Evolutionary conservation across 192 early-diverging fungal genomes (phyloP), one percentile per base, ranked within the genome.

Genomic region (Coemansia sp.): DNA sequence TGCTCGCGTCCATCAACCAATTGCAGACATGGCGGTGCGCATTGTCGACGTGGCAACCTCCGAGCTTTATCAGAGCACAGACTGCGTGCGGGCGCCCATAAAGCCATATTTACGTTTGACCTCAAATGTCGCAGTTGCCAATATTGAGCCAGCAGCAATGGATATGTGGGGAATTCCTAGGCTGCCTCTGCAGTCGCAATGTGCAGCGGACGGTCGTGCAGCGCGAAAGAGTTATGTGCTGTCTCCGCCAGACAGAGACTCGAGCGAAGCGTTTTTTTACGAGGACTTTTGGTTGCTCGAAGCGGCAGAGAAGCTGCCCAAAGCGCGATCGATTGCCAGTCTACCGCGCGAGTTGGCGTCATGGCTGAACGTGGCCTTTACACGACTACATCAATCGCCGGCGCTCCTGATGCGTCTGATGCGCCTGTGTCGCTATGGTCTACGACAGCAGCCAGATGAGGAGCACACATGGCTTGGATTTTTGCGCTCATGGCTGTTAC

Each of bases 181-280:
- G 14, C n/a, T 20, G 17, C 26, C 20, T 20, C 55, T 34, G 22
- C 46, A 20, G 40, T 19, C 38, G 21, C 31, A 14, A 19, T 47
- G n/a, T 46, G 38, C 37, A 59, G 5, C 21, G 28, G 22, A 17
- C 9, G 3, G 10, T 10, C 36, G 6, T 34, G 7, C 52, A 12
- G 2, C 52, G 10, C 22, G 23, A 14, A 53, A 42, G 21, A 57
- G 55, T 25, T 40, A 69, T 26, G 67, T 73, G 15, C 67, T 79
- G 3, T 66, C 67, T 3, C 76, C 76, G 20, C 64, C 66, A 22
- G 40, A 46, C 22, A 58, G 38, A 42, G 56, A 40, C 23, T 54
- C 78, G n/a, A 60, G 36, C 56, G 78, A 74, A 15, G 68, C 61
- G 37, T 80, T 80, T 58, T 80, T 80, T 34, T 80, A 80, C 50